Evolutionary conservation across 345 rosid genomes (phyloP), one percentile per base, ranked within the genome.

Genomic region (Lagerstroemia speciosa): DNA sequence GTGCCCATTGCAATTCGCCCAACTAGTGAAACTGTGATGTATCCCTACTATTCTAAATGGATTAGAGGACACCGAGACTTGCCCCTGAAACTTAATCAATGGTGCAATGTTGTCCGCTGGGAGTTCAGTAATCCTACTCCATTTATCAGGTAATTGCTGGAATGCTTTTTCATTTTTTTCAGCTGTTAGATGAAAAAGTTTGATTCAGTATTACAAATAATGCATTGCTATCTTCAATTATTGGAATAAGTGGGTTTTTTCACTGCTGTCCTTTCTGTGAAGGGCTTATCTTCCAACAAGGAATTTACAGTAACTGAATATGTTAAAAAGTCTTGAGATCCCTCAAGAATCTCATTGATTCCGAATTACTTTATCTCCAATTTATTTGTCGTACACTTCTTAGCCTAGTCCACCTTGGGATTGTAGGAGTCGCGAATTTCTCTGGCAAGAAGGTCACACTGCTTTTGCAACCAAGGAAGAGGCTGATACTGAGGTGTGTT

Each of bases 101-200:
- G 99, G 99, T 91, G 99, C 84, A 94, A 94, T 83, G 99, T 94
- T 73, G 99, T 91, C 72, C 85, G 99, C 74, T 91, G 96, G 99
- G 98, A 91, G 74, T 94, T 91, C 75, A 94, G 97, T 87, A 83
- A 94, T 79, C 99, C 99, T n/a, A 94, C 98, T 31, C 98, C 99
- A 40, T 91, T 94, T 86, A 94, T 94, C 80, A 85, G 99, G 99
- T 94, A 75, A 57, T 71, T 65, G 16, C 30, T 45, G 46, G 33
- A 11, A 36, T 48, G 3, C 2, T 58, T 24, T 27, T 30, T 20
- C 60, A 7, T 53, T n/a, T 53, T 1, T 29, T 10, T 30, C 2
- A 14, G 7, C 26, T 55, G 33, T 30, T 58, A 34, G 63, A 2
- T 5, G 29, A 30, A 27, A 58, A 29, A 16, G 12, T 26, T 1